Conservation (phyloP, 495 filamentous ascomycete genomes). For the Acidiella bohemica region DNA sequence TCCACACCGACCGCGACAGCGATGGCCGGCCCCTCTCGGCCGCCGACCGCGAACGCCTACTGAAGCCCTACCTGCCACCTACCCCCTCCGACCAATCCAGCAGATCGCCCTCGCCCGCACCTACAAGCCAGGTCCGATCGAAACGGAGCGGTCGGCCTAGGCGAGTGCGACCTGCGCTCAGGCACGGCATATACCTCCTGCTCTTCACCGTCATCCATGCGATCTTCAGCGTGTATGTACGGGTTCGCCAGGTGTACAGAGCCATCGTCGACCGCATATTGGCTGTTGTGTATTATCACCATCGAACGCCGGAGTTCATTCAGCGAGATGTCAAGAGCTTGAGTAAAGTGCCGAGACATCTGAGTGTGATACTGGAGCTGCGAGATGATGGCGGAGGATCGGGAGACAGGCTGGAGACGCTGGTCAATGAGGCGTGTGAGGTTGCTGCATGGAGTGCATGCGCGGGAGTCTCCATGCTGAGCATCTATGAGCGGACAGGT, state of each 20-base stretch:
- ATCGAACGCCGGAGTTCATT: constrained; percentile 84
- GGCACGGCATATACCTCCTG: constrained; percentile 49
- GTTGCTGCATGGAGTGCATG: constrained; percentile 83
- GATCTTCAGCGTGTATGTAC: constrained; percentile 76
- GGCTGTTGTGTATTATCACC: constrained; percentile 78
- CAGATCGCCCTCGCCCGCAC: not conserved
- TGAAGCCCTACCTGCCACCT: constrained; percentile 64
- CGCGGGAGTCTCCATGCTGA: constrained; percentile 70
- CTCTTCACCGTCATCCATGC: constrained; percentile 62
- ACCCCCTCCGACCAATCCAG: constrained; percentile 31
- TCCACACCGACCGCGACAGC: constrained; percentile 48
- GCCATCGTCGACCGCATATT: constrained; percentile 58
- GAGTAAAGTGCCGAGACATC: constrained; percentile 59
- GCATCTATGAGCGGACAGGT: constrained; percentile 88
- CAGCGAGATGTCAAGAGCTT: constrained; percentile 69
- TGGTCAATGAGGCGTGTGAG: constrained; percentile 83
- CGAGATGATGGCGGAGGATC: constrained; percentile 33
- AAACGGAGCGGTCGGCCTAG: constrained; percentile 16
- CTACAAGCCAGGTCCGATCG: not conserved
- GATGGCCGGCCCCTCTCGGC: constrained; percentile 46
- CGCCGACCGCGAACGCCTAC: constrained; percentile 54
- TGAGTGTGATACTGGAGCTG: constrained; percentile 61
- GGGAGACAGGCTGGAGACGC: constrained; percentile 42
- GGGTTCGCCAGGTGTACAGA: constrained; percentile 64
- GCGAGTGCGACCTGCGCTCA: constrained; percentile 54